Evolutionary conservation across 2,329 filamentous ascomycete species (phyloP), one percentile per base, ranked within the genome.

Genomic region (Verticillium alfalfae): DNA sequence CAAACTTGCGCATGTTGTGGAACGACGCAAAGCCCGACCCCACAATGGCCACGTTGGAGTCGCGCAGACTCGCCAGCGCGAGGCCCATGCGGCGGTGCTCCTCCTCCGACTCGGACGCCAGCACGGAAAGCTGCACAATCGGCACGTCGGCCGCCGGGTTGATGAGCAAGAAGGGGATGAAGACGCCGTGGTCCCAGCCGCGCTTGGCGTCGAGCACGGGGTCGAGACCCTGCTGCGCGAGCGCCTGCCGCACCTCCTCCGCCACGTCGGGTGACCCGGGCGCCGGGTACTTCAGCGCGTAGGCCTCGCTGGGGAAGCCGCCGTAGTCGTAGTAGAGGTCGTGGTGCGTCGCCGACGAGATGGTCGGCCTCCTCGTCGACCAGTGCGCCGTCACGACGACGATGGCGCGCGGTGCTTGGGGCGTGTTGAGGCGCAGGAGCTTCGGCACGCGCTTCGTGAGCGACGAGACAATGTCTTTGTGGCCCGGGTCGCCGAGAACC

Each of bases 171-270:
- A 87, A 75, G 7, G 84, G 84, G 34, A 87, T 72, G 69, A 86
- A 87, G 62, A 87, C 83, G 73, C 84, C 84, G 68, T 87, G 84
- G 68, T 87, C 84, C 84, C 84, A 87, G 62, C 79, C 74, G 49
- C 79, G 76, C 61, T 70, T 59, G 15, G 60, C 65, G 63, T 82
- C 75, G 13, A 82, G 71, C 13, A 64, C 64, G 2, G 76, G 71
- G 15, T 70, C 65, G 0, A 86, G 70, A 0, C 84, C 84, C n/a
- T 77, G 76, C 2, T 70, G 72, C 16, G 74, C 71, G 45, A 88
- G 67, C 3, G 77, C 75, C n/a, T 74, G 71, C 12, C 75, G 75
- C 31, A 86, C 73, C 63, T 81, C 74, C 2, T 69, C 71, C 0
- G 85, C 85, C 4, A 88, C 69, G 38, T 78, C 78, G 0, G 84